Evolutionary conservation across 805 yeast genomes (phyloP).

Genomic region (Cyberlindnera euphorbiiphila): DNA sequence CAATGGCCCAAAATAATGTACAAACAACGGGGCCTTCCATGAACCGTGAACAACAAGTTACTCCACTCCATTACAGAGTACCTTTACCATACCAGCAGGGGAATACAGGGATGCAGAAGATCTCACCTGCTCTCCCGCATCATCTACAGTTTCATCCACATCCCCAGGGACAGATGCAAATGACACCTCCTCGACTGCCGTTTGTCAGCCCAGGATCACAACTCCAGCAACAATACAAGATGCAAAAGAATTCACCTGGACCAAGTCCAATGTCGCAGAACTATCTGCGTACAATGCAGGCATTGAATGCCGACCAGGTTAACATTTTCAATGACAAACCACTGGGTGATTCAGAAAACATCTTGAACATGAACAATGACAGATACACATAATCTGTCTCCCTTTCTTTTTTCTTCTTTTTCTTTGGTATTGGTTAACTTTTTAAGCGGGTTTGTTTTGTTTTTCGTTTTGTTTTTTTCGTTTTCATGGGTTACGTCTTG

Average conservation of each 20-base stretch:
- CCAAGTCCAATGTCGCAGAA: no score
- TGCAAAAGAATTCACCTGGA: neutral
- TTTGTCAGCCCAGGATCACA: neutral
- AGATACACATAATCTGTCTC: no score
- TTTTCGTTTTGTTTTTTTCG: neutral
- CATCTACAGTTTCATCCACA: neutral
- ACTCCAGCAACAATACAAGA: neutral
- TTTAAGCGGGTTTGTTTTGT: neutral
- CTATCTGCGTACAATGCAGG: no score
- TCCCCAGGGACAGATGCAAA: neutral
- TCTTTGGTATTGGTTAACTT: neutral
- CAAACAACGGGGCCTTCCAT: no score
- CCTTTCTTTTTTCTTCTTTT: neutral
- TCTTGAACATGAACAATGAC: conserved; percentile 1
- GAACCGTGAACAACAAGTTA: no score
- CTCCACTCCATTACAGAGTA: no score
- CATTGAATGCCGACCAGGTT: no score
- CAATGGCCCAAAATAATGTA: no score
- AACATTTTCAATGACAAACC: conserved; percentile 1
- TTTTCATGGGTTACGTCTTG: no score
- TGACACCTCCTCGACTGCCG: neutral
- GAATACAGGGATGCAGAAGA: no score
- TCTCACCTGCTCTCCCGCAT: no score
- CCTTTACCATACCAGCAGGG: no score
- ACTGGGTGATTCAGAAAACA: neutral